Conservation (phyloP, 2,329 filamentous ascomycete genomes). For the Ciborinia camelliae region DNA sequence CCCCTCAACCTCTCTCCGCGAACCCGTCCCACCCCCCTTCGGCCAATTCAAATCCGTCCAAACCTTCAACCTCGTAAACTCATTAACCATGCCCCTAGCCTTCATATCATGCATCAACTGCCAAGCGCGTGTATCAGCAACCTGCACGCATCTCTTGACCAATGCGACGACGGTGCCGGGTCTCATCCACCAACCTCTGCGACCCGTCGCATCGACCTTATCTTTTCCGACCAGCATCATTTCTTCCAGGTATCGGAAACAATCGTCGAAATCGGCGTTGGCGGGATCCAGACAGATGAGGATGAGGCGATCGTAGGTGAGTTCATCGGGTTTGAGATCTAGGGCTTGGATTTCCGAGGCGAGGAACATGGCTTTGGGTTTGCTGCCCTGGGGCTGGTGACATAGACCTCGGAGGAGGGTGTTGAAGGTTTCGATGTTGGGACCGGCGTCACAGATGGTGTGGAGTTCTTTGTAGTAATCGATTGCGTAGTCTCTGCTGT, state of each 20-base stretch:
- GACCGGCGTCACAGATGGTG: constrained; percentile 45
- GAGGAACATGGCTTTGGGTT: constrained; percentile 57
- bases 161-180: constrained; percentile 29
- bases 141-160: constrained; percentile 26
- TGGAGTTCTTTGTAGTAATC: constrained; percentile 60
- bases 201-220: constrained; percentile 25
- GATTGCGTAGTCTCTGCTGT: constrained; percentile 49
- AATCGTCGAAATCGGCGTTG: constrained; percentile 45
- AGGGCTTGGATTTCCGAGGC: constrained; percentile 59
- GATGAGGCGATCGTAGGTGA: constrained; percentile 61
- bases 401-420: constrained; percentile 47
- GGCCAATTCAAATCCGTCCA: constrained; percentile 15
- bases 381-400: constrained; percentile 34
- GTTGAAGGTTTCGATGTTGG: constrained; percentile 58
- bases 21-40: neutral
- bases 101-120: constrained; percentile 31
- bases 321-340: constrained; percentile 50
- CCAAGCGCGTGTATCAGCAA: constrained; percentile 29
- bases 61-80: constrained; percentile 1
- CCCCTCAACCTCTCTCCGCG: neutral
- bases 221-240: constrained; percentile 44
- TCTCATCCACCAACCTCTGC: constrained; percentile 37
- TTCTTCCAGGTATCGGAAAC: constrained; percentile 49
- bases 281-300: constrained; percentile 47
- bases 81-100: constrained; percentile 18